These are phyloP conservation scores for Paraphaeosphaeria minitans DNA, from an alignment of 2,329 filamentous ascomycete genomes.

Conservation along the genomic window DNA sequence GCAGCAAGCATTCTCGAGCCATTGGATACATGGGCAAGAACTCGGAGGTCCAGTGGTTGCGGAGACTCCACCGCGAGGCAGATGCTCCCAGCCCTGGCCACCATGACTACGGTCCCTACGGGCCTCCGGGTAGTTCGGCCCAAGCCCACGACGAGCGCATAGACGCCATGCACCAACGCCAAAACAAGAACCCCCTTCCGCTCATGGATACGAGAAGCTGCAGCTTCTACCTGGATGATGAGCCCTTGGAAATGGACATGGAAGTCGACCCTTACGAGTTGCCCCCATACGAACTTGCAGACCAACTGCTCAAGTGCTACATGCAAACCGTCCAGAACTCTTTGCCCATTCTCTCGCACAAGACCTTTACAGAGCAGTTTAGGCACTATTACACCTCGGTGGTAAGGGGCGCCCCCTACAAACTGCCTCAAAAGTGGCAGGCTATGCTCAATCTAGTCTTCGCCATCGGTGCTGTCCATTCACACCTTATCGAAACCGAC, in stretches of 20 bases:
- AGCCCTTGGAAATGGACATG: conserved; percentile 15
- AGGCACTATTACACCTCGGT: conserved; percentile 34
- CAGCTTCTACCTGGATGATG: conserved; percentile 33
- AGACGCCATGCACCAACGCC: conserved; percentile 17
- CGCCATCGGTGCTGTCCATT: conserved; percentile 47
- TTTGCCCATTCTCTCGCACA: conserved; percentile 37
- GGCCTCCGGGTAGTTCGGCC: conserved; percentile 21
- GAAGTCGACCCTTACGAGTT: conserved; percentile 29
- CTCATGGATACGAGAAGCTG: conserved; percentile 24
- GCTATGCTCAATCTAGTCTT: conserved; percentile 49
- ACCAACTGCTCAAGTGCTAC: conserved; percentile 35
- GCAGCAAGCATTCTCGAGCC: conserved; percentile 27
- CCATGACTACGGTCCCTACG: conserved; percentile 20
- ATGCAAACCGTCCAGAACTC: conserved; percentile 30
- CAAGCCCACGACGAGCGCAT: conserved; percentile 20
- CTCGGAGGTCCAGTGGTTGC: conserved; percentile 34
- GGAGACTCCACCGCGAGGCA: conserved; percentile 20
- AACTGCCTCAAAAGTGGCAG: conserved; percentile 37
- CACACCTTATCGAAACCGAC: conserved; percentile 34
- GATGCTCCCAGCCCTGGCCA: neutral
- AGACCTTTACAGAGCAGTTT: conserved; percentile 40
- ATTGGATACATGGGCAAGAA: conserved; percentile 33
- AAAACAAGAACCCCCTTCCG: conserved; percentile 13
- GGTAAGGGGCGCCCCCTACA: conserved; percentile 17
- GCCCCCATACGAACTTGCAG: conserved; percentile 32